Evolutionary conservation across 2,329 filamentous ascomycete species (phyloP).

Genomic region (Fusarium kyushuense): DNA sequence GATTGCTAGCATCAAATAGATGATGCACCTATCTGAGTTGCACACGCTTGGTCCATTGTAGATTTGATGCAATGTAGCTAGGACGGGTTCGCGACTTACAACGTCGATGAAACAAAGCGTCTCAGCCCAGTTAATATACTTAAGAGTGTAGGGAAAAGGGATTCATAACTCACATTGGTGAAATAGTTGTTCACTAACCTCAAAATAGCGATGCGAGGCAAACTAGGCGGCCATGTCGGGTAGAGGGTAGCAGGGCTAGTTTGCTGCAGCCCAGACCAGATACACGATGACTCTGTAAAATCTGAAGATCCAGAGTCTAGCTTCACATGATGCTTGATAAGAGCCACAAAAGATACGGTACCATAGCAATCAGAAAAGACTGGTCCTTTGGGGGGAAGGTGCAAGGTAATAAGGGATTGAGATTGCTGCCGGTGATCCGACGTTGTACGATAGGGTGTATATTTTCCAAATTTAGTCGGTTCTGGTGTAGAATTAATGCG

Average conservation of each 20-base stretch:
- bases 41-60: constrained; percentile 49
- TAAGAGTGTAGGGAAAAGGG: not conserved
- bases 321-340: constrained; percentile 71
- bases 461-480: constrained; percentile 66
- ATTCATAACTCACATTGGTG: constrained; percentile 61
- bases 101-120: constrained; percentile 72
- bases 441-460: constrained; percentile 68
- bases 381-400: too few relatives aligned
- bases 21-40: constrained; percentile 66
- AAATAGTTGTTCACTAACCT: constrained; percentile 66
- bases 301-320: constrained; percentile 64
- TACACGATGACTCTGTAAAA: constrained; percentile 70
- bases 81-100: constrained; percentile 65
- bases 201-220: constrained; percentile 64
- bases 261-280: constrained; percentile 68
- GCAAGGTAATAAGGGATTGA: not conserved
- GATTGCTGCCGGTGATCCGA: constrained; percentile 67
- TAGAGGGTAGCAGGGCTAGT: constrained; percentile 61
- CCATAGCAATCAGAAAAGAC: constrained; percentile 74
- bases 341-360: constrained; percentile 69
- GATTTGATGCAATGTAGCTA: constrained; percentile 66
- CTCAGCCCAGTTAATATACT: constrained; percentile 47
- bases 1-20: constrained; percentile 73
- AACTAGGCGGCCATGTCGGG: not conserved
- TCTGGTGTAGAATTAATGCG: constrained; percentile 49